Conservation (phyloP, 1,284 basidiomycete species). For the Cerrena zonata region DNA sequence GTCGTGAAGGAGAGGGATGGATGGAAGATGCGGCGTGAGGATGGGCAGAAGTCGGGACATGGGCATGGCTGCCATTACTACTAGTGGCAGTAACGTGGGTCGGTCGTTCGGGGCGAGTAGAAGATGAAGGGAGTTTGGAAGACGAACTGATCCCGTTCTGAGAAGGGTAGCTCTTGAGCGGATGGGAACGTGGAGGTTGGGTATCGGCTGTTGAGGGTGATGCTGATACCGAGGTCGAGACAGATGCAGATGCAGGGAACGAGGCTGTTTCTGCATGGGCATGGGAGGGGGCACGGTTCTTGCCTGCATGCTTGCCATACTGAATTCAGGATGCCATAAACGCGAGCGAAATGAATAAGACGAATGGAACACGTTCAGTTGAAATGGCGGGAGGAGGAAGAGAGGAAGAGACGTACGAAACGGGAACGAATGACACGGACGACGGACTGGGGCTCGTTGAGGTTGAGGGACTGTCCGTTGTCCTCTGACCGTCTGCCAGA, state of each 20-base stretch:
- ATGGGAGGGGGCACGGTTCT: background rate
- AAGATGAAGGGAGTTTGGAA: no score
- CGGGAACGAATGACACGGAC: conserved; percentile 66
- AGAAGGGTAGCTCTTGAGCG: no score
- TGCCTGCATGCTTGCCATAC: conserved; percentile 50
- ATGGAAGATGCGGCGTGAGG: conserved; percentile 13
- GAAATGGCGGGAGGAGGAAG: background rate
- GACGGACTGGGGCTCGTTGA: conserved; percentile 39
- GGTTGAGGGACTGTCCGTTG: conserved; percentile 14
- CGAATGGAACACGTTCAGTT: conserved; percentile 14
- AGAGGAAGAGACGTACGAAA: conserved; percentile 48
- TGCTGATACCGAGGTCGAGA: background rate
- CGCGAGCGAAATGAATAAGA: conserved; percentile 8
- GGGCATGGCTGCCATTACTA: background rate
- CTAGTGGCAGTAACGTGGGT: background rate
- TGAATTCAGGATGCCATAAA: conserved; percentile 23
- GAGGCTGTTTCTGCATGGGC: background rate
- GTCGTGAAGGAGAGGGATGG: conserved; percentile 16
- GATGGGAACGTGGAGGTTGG: background rate
- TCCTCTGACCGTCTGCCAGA: conserved; percentile 34
- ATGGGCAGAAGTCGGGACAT: conserved; percentile 7
- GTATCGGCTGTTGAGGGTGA: background rate
- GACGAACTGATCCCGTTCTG: no score
- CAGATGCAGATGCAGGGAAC: background rate
- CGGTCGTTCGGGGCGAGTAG: background rate